These are phyloP conservation scores for Castanopsis chinensis DNA, from an alignment of 306 rosid species.

Conservation along the genomic window DNA sequence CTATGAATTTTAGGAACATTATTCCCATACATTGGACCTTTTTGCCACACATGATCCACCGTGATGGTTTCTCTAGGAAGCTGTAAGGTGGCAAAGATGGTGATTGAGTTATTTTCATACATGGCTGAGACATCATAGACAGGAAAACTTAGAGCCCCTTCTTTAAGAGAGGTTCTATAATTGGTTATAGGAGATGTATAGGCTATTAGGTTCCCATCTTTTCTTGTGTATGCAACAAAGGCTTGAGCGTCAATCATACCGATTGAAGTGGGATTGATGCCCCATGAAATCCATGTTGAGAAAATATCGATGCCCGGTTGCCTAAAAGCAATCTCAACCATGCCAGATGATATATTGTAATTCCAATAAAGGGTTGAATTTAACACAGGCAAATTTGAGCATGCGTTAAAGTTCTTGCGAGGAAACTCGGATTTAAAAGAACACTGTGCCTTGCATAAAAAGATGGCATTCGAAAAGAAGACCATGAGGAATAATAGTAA, in stretches of 20 bases:
- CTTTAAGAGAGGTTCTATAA: slow-evolving; percentile 11
- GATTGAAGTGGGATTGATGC: slow-evolving; percentile 36
- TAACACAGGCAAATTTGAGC: slow-evolving; percentile 24
- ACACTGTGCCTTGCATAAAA: too few relatives aligned
- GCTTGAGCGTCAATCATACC: slow-evolving; percentile 51
- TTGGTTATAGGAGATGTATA: slow-evolving; percentile 23
- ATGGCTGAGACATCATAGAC: slow-evolving; percentile 16
- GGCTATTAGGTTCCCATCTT: slow-evolving; percentile 11
- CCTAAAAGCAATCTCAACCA: slow-evolving; percentile 32
- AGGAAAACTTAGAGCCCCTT: slow-evolving; percentile 21
- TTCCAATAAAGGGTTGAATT: slow-evolving; percentile 36
- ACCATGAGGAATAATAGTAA: too few relatives aligned
- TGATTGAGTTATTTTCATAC: neutral
- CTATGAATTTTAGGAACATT: slow-evolving; percentile 3
- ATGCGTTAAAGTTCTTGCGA: slow-evolving; percentile 8
- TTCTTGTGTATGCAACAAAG: slow-evolving; percentile 1
- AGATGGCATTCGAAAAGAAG: too few relatives aligned
- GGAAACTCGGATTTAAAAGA: too few relatives aligned
- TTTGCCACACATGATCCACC: slow-evolving; percentile 38
- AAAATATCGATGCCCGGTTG: neutral
- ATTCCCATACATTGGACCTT: slow-evolving; percentile 21
- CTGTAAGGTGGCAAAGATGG: slow-evolving; percentile 22
- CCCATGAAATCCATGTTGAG: slow-evolving; percentile 45
- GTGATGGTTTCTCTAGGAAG: slow-evolving; percentile 10
- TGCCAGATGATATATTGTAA: slow-evolving; percentile 14